These are phyloP conservation scores for Cladophialophora immunda DNA, from an alignment of 2,329 filamentous ascomycete genomes.

Conservation along the genomic window DNA sequence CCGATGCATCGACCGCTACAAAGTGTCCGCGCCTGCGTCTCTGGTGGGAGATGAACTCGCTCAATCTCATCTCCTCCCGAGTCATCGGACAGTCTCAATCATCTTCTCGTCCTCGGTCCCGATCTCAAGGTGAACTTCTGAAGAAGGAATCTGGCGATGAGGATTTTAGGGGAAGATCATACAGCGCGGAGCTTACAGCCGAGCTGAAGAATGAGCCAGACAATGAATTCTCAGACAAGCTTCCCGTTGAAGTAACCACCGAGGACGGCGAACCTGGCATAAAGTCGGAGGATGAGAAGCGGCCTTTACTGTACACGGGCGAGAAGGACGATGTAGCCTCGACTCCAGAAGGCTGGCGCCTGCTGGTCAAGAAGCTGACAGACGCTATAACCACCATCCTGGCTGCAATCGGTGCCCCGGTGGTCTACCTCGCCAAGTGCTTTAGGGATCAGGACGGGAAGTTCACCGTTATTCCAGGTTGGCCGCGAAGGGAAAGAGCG, in stretches of 20 bases:
- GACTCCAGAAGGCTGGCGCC: slow-evolving; percentile 53
- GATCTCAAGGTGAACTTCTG: slow-evolving; percentile 59
- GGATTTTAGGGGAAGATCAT: slow-evolving; percentile 51
- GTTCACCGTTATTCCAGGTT: slow-evolving; percentile 79
- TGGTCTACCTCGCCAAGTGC: slow-evolving; percentile 80
- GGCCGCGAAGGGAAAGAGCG: slow-evolving; percentile 57
- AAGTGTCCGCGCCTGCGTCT: slow-evolving; percentile 20
- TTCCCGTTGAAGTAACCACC: slow-evolving; percentile 36
- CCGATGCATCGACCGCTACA: slow-evolving; percentile 15
- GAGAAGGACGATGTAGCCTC: slow-evolving; percentile 49
- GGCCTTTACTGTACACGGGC: slow-evolving; percentile 67
- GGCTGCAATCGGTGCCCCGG: slow-evolving; percentile 79
- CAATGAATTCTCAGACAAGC: slow-evolving; percentile 43
- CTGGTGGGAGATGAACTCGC: slow-evolving; percentile 78
- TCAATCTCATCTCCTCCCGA: slow-evolving; percentile 90
- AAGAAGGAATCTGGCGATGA: slow-evolving; percentile 46
- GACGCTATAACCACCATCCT: slow-evolving; percentile 78
- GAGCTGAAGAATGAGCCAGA: slow-evolving; percentile 45
- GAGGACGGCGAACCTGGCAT: slow-evolving; percentile 49
- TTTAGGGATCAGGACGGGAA: slow-evolving; percentile 82
- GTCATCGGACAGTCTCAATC: slow-evolving; percentile 70
- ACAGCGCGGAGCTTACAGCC: slow-evolving; percentile 51
- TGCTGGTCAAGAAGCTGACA: slow-evolving; percentile 74
- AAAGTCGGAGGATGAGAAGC: slow-evolving; percentile 67
- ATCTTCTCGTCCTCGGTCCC: slow-evolving; percentile 62